phyloP scores from a whole-genome alignment of 352 stramenopile genomes.

The Phytopythium cucurbitacearum region DNA sequence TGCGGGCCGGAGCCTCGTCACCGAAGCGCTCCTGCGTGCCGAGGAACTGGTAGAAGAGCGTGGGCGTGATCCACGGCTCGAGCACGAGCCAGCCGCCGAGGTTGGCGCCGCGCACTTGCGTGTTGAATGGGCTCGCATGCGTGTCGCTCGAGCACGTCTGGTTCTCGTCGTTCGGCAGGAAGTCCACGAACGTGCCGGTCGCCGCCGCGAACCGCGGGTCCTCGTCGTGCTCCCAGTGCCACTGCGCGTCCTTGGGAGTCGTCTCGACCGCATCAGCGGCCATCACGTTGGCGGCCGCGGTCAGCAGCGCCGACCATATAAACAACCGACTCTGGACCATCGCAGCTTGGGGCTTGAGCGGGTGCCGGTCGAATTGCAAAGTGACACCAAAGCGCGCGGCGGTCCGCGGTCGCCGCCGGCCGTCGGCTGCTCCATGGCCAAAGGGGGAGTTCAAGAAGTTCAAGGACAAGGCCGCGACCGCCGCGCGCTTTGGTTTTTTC shows the following conservation, averaged over 20 bases:
- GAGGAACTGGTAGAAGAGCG: slow-evolving; percentile 96
- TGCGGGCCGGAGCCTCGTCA: slow-evolving; percentile 75
- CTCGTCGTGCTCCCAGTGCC: slow-evolving; percentile 57
- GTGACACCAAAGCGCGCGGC: too few species aligned
- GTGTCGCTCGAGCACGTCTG: slow-evolving; percentile 63
- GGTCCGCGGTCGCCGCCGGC: too few species aligned
- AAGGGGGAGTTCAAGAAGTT: too few species aligned
- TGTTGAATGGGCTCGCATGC: slow-evolving; percentile 74
- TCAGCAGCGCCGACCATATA: slow-evolving; percentile 6
- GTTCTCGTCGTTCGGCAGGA: slow-evolving; percentile 52
- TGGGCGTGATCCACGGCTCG: slow-evolving; percentile 95
- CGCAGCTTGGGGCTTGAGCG: not conserved
- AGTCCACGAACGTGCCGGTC: slow-evolving; percentile 48
- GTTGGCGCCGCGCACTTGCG: slow-evolving; percentile 89
- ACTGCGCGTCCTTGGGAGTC: slow-evolving; percentile 43
- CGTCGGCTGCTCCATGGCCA: too few species aligned
- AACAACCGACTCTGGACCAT: slow-evolving; percentile 5
- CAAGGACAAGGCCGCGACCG: too few species aligned
- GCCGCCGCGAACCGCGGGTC: slow-evolving; percentile 39
- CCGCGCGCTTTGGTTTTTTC: too few species aligned
- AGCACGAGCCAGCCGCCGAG: slow-evolving; percentile 95
- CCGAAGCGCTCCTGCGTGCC: slow-evolving; percentile 66
- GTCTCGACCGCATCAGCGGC: not conserved
- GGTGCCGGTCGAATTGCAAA: not conserved
- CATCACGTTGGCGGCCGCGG: not conserved